phyloP scores from a whole-genome alignment of 192 early-diverging fungal genomes.

The Pilaira anomala region DNA sequence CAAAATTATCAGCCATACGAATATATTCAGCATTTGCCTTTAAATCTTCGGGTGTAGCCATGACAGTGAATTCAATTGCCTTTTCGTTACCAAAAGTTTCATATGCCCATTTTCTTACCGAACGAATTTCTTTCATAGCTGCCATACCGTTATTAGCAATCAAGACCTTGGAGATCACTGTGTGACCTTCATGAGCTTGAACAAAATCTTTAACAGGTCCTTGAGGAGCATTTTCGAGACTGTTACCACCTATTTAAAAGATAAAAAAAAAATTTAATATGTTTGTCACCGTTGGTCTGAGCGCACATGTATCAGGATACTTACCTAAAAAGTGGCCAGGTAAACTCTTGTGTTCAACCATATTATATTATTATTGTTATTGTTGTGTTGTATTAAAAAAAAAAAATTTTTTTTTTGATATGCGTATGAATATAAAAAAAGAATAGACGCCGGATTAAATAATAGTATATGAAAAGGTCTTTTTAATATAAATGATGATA shows the following conservation, averaged over 20 bases:
- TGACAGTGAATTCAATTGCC: conserved; percentile 94
- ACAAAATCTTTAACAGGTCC: conserved; percentile 74
- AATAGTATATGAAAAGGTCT: too few relatives aligned
- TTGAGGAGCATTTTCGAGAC: conserved; percentile 58
- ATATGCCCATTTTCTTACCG: conserved; percentile 97
- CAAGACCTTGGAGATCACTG: conserved; percentile 89
- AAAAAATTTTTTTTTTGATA: too few relatives aligned
- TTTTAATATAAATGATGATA: too few relatives aligned
- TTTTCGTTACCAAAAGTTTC: conserved; percentile 96
- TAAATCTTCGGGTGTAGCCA: conserved; percentile 98
- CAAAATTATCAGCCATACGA: conserved; percentile 98
- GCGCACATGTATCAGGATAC: too few relatives aligned
- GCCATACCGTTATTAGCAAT: conserved; percentile 99
- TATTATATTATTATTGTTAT: background rate
- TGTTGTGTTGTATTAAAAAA: background rate
- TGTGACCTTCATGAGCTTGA: conserved; percentile 72
- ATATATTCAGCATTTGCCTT: conserved; percentile 98
- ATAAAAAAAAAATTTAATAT: background rate
- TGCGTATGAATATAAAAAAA: background rate
- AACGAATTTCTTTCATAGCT: conserved; percentile 98
- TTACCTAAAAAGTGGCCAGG: conserved; percentile 27
- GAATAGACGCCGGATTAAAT: background rate
- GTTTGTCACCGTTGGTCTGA: too few relatives aligned
- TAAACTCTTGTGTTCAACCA: conserved; percentile 1
- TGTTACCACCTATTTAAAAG: conserved; percentile 60